These are phyloP conservation scores for Pachysolen tannophilus DNA, from an alignment of 805 yeast genomes.

Conservation along the genomic window DNA sequence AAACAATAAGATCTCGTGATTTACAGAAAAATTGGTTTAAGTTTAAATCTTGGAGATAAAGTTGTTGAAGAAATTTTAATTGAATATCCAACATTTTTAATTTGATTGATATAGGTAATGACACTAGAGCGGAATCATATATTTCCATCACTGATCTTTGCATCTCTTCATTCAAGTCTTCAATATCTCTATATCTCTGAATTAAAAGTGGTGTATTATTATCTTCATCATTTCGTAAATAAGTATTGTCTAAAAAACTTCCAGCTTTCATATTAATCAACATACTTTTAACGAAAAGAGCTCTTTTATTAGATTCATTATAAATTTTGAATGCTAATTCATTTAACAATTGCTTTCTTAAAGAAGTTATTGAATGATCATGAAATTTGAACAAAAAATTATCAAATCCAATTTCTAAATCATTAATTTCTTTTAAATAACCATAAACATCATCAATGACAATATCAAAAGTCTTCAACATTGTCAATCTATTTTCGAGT, in stretches of 20 bases:
- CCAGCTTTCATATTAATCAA: not conserved
- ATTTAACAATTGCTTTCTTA: not conserved
- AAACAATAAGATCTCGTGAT: too few species aligned
- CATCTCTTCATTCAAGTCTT: too few species aligned
- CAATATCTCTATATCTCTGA: not conserved
- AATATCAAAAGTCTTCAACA: not conserved
- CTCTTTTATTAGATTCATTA: not conserved
- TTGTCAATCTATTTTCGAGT: not conserved
- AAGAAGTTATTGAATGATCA: not conserved
- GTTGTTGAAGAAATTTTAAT: slow-evolving; percentile 1
- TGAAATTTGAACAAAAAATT: not conserved
- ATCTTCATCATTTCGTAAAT: too few species aligned
- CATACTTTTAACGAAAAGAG: not conserved
- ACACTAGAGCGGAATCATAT: too few species aligned
- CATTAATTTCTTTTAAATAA: not conserved
- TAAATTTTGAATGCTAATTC: not conserved
- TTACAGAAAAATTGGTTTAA: slow-evolving; percentile 2
- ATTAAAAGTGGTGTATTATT: not conserved
- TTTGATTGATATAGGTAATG: too few species aligned
- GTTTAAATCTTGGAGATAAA: slow-evolving; percentile 3
- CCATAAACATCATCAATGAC: not conserved
- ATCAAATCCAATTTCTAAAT: not conserved
- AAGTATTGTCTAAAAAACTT: not conserved
- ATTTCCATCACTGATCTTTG: too few species aligned
- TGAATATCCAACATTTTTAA: too few species aligned